These are phyloP conservation scores for Diaporthe sp. DNA, from an alignment of 2,329 filamentous ascomycete species.

Conservation along the genomic window DNA sequence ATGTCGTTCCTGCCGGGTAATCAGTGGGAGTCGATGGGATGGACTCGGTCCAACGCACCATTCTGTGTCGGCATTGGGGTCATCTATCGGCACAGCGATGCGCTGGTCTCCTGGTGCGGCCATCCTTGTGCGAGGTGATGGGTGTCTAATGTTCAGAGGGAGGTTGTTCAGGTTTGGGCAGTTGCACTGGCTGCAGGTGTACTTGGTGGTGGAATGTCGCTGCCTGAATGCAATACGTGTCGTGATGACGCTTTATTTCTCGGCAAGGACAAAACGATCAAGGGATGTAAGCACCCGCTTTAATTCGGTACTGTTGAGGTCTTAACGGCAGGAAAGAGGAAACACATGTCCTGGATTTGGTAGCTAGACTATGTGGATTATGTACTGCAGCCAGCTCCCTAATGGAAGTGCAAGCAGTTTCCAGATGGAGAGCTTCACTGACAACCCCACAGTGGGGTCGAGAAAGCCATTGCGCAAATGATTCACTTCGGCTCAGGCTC, in stretches of 20 bases:
- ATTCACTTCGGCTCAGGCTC: slow-evolving; percentile 18
- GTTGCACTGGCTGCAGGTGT: background rate
- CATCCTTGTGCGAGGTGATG: slow-evolving; percentile 57
- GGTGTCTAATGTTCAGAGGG: background rate
- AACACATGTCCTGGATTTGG: slow-evolving; percentile 1
- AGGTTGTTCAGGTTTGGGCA: slow-evolving; percentile 1
- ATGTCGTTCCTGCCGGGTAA: slow-evolving; percentile 89
- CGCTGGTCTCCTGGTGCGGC: slow-evolving; percentile 74
- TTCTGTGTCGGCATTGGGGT: slow-evolving; percentile 98
- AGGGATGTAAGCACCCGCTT: background rate
- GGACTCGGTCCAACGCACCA: slow-evolving; percentile 70
- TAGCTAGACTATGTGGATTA: background rate
- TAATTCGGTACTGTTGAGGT: background rate
- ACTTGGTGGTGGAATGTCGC: background rate
- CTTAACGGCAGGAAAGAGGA: background rate
- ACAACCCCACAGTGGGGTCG: slow-evolving; percentile 30
- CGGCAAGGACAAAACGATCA: background rate
- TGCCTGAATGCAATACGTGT: background rate
- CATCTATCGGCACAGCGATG: slow-evolving; percentile 87
- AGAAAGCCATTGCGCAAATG: slow-evolving; percentile 13
- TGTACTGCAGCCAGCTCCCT: background rate
- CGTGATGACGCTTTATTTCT: background rate
- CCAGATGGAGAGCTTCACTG: slow-evolving; percentile 24
- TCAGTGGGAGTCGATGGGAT: background rate
- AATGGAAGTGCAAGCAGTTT: background rate